Evolutionary conservation across 331 rosid species (phyloP).

Genomic region (Stylosanthes scabra): DNA sequence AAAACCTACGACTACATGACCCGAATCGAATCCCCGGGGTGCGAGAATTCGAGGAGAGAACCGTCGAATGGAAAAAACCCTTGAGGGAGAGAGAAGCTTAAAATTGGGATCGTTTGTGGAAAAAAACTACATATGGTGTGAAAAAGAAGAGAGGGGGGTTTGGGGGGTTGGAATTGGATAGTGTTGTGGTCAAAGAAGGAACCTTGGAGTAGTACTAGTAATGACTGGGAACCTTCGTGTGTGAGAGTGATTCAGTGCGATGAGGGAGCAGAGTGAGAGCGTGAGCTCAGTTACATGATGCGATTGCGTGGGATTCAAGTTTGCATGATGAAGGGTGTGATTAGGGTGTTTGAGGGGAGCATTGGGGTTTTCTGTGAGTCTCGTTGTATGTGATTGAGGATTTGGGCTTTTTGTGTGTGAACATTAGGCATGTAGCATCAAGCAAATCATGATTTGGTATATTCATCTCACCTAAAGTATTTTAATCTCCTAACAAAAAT

Average conservation of each 20-base stretch:
- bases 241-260: not conserved
- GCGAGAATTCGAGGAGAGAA: slow-evolving; percentile 1
- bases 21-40: slow-evolving; percentile 4
- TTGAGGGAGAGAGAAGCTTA: not conserved
- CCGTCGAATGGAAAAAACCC: slow-evolving; percentile 1
- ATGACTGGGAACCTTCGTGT: slow-evolving; percentile 31
- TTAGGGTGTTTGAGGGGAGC: not conserved
- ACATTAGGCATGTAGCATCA: slow-evolving; percentile 2
- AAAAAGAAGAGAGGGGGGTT: not conserved
- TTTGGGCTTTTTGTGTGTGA: not conserved
- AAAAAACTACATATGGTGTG: not conserved
- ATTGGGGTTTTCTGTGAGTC: not conserved
- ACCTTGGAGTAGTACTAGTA: not conserved
- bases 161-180: not conserved
- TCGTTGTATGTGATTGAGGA: slow-evolving; percentile 21
- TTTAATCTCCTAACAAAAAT: too few species aligned
- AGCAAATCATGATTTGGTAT: not conserved
- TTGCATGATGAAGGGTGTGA: not conserved
- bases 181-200: slow-evolving; percentile 53
- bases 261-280: not conserved
- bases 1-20: slow-evolving; percentile 18
- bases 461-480: too few species aligned
- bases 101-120: not conserved
- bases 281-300: slow-evolving; percentile 24
- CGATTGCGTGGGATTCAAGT: slow-evolving; percentile 21